A percentile compares a stretch with the other conserved stretches of the same genome.
Evolutionary conservation across 2,329 filamentous ascomycete species (phyloP).

Genomic region (Dothideomycetes sp.): DNA sequence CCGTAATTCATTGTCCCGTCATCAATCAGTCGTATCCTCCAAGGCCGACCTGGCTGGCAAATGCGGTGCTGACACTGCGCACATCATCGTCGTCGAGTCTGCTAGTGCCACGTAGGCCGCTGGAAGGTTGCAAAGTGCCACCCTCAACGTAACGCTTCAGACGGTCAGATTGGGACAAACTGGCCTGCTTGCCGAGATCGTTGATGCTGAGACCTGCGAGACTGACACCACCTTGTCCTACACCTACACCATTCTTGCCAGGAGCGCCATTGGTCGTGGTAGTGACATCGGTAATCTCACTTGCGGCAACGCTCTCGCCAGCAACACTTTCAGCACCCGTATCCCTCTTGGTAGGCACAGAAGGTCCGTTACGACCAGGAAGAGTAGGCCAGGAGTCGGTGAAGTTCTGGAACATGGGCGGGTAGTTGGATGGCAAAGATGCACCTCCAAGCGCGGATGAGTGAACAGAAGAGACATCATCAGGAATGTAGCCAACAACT

Average conservation of each 20-base stretch:
- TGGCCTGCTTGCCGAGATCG: slow-evolving; percentile 61
- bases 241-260: slow-evolving; percentile 37
- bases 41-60: slow-evolving; percentile 75
- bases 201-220: slow-evolving; percentile 73
- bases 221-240: slow-evolving; percentile 79
- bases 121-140: slow-evolving; percentile 28
- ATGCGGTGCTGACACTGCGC: slow-evolving; percentile 91
- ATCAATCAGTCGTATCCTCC: slow-evolving; percentile 25
- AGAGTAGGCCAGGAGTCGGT: slow-evolving; percentile 83
- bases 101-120: slow-evolving; percentile 40
- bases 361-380: slow-evolving; percentile 48
- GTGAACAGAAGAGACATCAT: slow-evolving; percentile 94
- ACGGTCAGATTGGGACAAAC: slow-evolving; percentile 75
- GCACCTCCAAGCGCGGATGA: slow-evolving; percentile 76
- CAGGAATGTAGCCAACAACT: slow-evolving; percentile 88
- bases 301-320: slow-evolving; percentile 85
- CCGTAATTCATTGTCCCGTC: neutral
- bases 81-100: slow-evolving; percentile 78
- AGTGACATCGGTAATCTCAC: slow-evolving; percentile 77
- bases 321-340: slow-evolving; percentile 54
- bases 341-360: slow-evolving; percentile 48
- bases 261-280: slow-evolving; percentile 62
- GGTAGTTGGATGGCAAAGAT: slow-evolving; percentile 60
- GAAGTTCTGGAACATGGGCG: slow-evolving; percentile 92
- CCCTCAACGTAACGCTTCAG: slow-evolving; percentile 87